Base-by-base conservation (phyloP, 331 rosid genomes). In the Cucumis variabilis region DNA sequence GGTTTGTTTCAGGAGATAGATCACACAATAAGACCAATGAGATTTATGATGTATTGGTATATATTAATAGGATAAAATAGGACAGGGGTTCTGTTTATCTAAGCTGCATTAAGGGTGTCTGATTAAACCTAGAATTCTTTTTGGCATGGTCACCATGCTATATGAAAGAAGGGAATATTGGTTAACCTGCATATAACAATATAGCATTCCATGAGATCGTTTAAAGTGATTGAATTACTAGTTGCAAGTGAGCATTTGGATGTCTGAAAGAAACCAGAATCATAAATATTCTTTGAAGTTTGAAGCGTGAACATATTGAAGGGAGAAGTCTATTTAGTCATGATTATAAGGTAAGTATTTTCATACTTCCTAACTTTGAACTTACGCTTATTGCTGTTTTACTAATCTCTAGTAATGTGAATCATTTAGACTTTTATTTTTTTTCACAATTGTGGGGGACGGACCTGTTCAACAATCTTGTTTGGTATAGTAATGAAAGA, bases 1-100 rank as follows among this genome's bases (percentile, higher is more conserved):
- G 93, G 68, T 92, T 94, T 93, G 88, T 90, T 88, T 92, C 93
- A 2, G 89, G 91, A 13, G 91, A 90, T 91, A 80, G 88, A 81
- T 87, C 92, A 44, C 95, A 91, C 86, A 55, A 84, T 82, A 88
- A 81, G 83, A 76, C 84, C 48, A 87, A 69, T 25, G 85, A 90
- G 73, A 91, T 92, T 83, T 90, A 86, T 48, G 86, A 88, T 71
- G 63, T 89, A 66, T 79, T 90, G 92, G 83, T 60, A 84, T 65
- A 86, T 84, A 55, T 86, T 46, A 50, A 85, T 50, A 83, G 76
- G 82, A 88, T 70, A 82, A 37, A 71, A 63, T 33, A 19, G 81
- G 88, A 12, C 6, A 30, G 27, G 67, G 21, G 13, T 21, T 13
- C 72, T 30, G 86, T 60, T 44, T 23, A 23, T 75, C 70, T 58